Evolutionary conservation across 2,329 filamentous ascomycete genomes (phyloP), one percentile per base, ranked within the genome.

Genomic region (Boeremia lycopersici): DNA sequence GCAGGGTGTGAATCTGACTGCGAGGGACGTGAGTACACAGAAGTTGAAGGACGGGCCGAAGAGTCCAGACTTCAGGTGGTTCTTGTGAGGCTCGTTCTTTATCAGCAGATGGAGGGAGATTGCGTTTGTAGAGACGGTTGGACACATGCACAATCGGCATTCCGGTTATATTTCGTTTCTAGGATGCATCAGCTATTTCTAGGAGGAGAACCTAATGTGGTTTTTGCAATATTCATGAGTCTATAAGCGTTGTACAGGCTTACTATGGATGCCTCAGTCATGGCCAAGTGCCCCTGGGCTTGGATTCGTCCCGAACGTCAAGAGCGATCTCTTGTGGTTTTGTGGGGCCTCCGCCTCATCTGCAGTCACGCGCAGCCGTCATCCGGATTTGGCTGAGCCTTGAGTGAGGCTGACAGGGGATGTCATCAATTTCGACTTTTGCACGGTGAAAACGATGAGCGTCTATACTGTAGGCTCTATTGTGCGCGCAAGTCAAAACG

Each of bases 1-100:
- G 43, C 82, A 84, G 62, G 87, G 87, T 0, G 73, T 82, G 3
- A 81, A 77, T 26, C 64, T 87, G 17, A 79, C 76, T 6, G 86
- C 85, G 2, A 77, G 67, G 51, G 77, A 81, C 64, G 76, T 81
- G 3, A 76, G 75, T 30, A 81, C 79, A 6, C 77, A 77, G 63
- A 72, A 71, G 53, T 51, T 81, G 65, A 74, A 71, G 51, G 77
- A 80, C 58, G 78, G 78, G 3, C 79, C 78, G 12, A 68, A 60
- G 43, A 73, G 64, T 45, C 64, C 67, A 8, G 77, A 79, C 19
- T 81, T 81, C 52, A 72, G 78, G 54, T 81, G 78, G 79, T 75
- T 76, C 38, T 59, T 73, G 62, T 73, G 62, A 44, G 29, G 10
- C 36, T 15, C 13, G 31, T 1, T 25, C 26, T 4, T 30, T 6